phyloP scores from a whole-genome alignment of 352 stramenopile species.

The Pseudoperonospora humuli region DNA sequence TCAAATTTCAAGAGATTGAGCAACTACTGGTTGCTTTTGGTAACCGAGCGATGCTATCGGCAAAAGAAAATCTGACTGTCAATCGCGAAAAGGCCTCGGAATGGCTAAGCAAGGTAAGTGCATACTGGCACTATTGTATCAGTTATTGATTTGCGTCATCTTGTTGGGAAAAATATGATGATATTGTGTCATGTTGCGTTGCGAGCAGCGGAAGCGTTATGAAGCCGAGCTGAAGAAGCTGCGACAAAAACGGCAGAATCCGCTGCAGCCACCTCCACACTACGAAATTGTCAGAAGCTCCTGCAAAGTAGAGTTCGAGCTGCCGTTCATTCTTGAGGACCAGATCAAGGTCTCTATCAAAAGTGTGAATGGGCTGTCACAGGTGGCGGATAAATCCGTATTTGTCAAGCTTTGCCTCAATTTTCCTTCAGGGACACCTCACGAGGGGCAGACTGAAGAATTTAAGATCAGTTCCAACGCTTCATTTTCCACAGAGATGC shows the following conservation, averaged over 20 bases:
- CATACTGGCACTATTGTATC: not conserved
- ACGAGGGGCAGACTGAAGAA: slow-evolving; percentile 48
- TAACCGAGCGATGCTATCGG: slow-evolving; percentile 39
- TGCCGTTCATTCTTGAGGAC: slow-evolving; percentile 38
- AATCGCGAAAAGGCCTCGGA: slow-evolving; percentile 45
- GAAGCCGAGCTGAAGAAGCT: slow-evolving; percentile 40
- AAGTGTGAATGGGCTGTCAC: slow-evolving; percentile 34
- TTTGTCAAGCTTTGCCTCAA: slow-evolving; percentile 73
- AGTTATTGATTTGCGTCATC: not conserved
- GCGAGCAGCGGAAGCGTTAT: slow-evolving; percentile 52
- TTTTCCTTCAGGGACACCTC: slow-evolving; percentile 44
- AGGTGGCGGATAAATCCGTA: slow-evolving; percentile 38
- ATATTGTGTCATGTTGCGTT: not conserved
- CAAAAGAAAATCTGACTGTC: slow-evolving; percentile 40
- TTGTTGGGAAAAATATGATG: not conserved
- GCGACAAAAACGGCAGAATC: slow-evolving; percentile 38
- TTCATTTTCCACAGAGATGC: slow-evolving; percentile 21
- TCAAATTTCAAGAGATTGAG: slow-evolving; percentile 56
- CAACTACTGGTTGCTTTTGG: slow-evolving; percentile 54
- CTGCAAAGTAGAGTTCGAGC: slow-evolving; percentile 38
- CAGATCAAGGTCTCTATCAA: slow-evolving; percentile 44
- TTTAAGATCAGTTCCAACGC: slow-evolving; percentile 26
- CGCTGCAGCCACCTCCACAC: slow-evolving; percentile 36
- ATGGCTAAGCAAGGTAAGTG: slow-evolving; percentile 48
- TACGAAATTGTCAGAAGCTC: slow-evolving; percentile 36